A percentile compares a stretch with the other conserved stretches of the same genome.
Conservation (phyloP, 345 rosid species). For the Salix caprea region DNA sequence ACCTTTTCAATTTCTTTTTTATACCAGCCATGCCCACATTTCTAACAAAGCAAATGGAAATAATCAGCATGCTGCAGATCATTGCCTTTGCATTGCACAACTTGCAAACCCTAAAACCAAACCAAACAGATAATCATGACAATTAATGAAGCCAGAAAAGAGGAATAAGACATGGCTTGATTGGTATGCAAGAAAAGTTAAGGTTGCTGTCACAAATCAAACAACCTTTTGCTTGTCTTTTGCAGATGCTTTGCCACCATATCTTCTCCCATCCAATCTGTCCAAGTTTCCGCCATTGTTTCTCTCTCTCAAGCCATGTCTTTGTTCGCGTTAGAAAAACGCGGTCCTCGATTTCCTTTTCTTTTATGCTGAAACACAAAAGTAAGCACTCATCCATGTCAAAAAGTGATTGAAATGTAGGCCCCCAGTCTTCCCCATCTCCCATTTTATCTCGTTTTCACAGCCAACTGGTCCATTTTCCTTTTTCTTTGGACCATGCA, state of each 20-base stretch:
- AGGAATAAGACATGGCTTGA: neutral
- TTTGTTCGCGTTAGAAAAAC: conserved; percentile 22
- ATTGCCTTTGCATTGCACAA: neutral
- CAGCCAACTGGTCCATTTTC: conserved; percentile 15
- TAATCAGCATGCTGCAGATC: neutral
- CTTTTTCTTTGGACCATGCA: conserved; percentile 21
- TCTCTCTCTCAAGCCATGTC: neutral
- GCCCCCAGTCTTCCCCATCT: conserved; percentile 2
- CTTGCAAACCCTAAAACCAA: neutral
- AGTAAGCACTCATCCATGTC: conserved; percentile 23
- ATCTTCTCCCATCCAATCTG: conserved; percentile 12
- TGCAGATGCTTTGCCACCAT: conserved; percentile 22
- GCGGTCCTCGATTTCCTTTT: conserved; percentile 20
- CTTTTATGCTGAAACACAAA: conserved; percentile 10
- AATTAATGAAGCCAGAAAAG: neutral
- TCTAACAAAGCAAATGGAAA: neutral
- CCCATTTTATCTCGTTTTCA: conserved; percentile 2
- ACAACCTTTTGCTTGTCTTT: conserved; percentile 21
- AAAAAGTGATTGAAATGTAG: conserved; percentile 16
- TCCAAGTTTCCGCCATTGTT: neutral
- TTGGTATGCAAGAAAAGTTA: conserved; percentile 13
- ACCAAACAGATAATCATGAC: neutral
- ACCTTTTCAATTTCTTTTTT: too few species aligned
- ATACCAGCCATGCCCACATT: too few species aligned
- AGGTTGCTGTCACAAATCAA: conserved; percentile 5